Evolutionary conservation across 768 basidiomycete species (phyloP).

Genomic region (Leccinum olivaceopallidum): DNA sequence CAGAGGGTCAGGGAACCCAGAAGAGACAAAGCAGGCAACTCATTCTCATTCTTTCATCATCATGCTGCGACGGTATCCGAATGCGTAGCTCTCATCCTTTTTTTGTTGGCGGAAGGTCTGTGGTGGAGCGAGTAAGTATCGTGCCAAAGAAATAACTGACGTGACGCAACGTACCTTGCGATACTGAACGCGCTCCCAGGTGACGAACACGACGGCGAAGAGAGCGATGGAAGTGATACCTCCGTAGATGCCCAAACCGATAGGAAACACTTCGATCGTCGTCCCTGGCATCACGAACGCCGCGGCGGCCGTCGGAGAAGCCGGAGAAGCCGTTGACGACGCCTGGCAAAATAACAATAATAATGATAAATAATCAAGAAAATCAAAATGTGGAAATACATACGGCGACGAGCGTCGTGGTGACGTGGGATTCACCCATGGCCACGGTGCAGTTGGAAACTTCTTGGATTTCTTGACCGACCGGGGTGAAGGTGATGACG

Average conservation of each 20-base stretch:
- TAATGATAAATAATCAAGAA: neutral
- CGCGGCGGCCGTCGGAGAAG: constrained; percentile 31
- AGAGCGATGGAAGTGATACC: constrained; percentile 84
- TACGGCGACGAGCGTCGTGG: constrained; percentile 10
- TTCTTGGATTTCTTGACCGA: constrained; percentile 54
- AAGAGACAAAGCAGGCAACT: neutral
- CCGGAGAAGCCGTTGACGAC: constrained; percentile 32
- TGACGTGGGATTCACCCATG: constrained; percentile 20
- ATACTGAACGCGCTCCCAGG: constrained; percentile 85
- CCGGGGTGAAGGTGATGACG: constrained; percentile 52
- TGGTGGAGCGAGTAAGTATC: constrained; percentile 4
- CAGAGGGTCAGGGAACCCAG: neutral
- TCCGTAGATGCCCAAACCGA: constrained; percentile 82
- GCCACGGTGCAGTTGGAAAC: constrained; percentile 52
- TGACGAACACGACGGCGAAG: constrained; percentile 80
- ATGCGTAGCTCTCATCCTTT: constrained; percentile 60
- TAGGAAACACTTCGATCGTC: constrained; percentile 71
- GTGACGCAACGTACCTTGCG: constrained; percentile 59
- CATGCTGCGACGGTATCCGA: constrained; percentile 61
- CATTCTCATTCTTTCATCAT: constrained; percentile 29
- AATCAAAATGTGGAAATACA: neutral
- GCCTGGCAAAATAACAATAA: neutral
- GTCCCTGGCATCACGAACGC: constrained; percentile 72
- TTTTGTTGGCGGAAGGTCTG: constrained; percentile 76
- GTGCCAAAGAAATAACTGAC: neutral